These are phyloP conservation scores for Eucalyptus erythrocorys DNA, from an alignment of 345 rosid genomes.

Conservation along the genomic window DNA sequence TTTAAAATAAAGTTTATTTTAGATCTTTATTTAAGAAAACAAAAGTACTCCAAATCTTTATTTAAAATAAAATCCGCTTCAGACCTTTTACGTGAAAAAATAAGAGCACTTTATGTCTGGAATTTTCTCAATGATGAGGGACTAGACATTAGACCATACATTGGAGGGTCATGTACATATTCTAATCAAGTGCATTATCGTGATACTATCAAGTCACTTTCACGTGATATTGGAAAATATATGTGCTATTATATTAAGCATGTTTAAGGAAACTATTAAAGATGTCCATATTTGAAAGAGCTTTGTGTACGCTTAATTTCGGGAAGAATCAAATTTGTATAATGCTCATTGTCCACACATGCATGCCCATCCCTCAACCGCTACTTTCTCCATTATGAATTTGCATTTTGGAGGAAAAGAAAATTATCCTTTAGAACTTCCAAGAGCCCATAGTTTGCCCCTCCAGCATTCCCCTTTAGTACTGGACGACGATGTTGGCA, in stretches of 20 bases:
- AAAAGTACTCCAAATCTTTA: too few species aligned
- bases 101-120: too few species aligned
- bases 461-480: neutral
- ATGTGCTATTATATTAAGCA: neutral
- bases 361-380: neutral
- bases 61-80: too few species aligned
- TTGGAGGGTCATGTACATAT: neutral
- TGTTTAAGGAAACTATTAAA: neutral
- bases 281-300: neutral
- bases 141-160: neutral
- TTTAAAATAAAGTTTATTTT: too few species aligned
- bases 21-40: too few species aligned
- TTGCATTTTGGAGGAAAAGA: neutral
- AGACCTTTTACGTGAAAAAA: rapidly evolving
- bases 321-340: neutral
- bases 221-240: neutral
- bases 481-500: neutral
- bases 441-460: neutral
- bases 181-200: neutral
- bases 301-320: neutral
- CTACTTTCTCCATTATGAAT: neutral
- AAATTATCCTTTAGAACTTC: neutral
- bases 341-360: neutral
- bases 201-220: neutral
- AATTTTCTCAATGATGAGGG: too few species aligned